These are phyloP conservation scores for Solanum tarijense DNA, from an alignment of 257 asterid genomes.

Conservation along the genomic window DNA sequence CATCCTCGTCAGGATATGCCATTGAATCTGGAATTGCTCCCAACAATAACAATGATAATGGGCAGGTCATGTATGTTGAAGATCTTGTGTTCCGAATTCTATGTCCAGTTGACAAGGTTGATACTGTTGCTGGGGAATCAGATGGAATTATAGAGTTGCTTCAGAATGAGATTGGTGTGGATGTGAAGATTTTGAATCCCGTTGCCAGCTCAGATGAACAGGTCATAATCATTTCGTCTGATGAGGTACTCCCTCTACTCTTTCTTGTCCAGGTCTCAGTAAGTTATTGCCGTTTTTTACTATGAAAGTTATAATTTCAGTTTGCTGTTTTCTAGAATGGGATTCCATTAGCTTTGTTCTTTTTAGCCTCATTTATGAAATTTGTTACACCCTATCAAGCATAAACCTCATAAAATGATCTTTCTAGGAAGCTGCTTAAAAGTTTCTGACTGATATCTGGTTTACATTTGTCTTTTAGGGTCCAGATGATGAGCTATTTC, in stretches of 20 bases:
- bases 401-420: not conserved
- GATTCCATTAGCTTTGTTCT: not conserved
- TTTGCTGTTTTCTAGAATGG: not conserved
- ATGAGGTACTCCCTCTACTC: slow-evolving; percentile 50
- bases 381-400: not conserved
- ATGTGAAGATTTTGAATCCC: slow-evolving; percentile 48
- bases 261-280: not conserved
- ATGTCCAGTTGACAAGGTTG: slow-evolving; percentile 70
- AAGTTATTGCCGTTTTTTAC: not conserved
- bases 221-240: slow-evolving; percentile 60
- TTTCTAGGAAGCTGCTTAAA: not conserved
- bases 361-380: not conserved
- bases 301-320: not conserved
- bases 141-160: slow-evolving; percentile 81
- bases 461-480: slow-evolving; percentile 42
- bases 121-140: slow-evolving; percentile 55
- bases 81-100: slow-evolving; percentile 80
- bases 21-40: slow-evolving; percentile 39
- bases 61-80: slow-evolving; percentile 39
- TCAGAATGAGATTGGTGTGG: slow-evolving; percentile 74
- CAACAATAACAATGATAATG: slow-evolving; percentile 29
- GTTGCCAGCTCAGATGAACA: slow-evolving; percentile 59
- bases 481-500: slow-evolving; percentile 92
- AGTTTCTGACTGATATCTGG: slow-evolving; percentile 11
- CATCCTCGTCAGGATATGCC: slow-evolving; percentile 51